These are phyloP conservation scores for Paramecium pentaurelia DNA, from an alignment of 73 alveolate species.

Conservation along the genomic window DNA sequence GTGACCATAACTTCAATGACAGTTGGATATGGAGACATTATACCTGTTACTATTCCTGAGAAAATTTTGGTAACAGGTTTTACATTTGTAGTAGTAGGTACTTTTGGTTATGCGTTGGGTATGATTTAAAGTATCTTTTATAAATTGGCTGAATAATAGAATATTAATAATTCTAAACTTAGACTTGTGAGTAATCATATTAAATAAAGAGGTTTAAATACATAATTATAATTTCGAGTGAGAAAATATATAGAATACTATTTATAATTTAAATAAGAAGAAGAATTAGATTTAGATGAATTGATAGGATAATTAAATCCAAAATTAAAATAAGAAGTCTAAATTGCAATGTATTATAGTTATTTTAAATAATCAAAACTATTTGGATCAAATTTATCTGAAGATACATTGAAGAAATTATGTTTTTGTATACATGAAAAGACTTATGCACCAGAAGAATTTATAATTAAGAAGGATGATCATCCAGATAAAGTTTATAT, in stretches of 20 bases:
- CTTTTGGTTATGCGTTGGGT: conserved; percentile 29
- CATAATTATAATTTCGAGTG: neutral
- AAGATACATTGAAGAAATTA: neutral
- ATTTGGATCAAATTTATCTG: neutral
- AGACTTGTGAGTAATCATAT: conserved; percentile 5
- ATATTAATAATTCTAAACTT: neutral
- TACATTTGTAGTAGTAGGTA: neutral
- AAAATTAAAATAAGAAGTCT: neutral
- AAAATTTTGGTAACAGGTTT: neutral
- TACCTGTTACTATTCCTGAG: conserved; percentile 33
- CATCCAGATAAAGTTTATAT: neutral
- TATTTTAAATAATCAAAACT: neutral
- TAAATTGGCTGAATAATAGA: neutral
- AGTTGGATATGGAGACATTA: conserved; percentile 21
- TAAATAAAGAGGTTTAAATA: neutral
- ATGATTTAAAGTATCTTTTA: conserved; percentile 15
- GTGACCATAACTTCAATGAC: conserved; percentile 19
- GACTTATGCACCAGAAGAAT: conserved; percentile 40
- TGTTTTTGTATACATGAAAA: neutral
- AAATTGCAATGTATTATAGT: neutral
- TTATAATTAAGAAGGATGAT: neutral
- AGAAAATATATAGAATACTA: conserved; percentile 35
- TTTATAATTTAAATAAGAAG: neutral
- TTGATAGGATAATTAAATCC: conserved; percentile 27
- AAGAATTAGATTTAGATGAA: conserved; percentile 18